Conservation (phyloP, 306 rosid species). For the Lathyrus oleraceus region DNA sequence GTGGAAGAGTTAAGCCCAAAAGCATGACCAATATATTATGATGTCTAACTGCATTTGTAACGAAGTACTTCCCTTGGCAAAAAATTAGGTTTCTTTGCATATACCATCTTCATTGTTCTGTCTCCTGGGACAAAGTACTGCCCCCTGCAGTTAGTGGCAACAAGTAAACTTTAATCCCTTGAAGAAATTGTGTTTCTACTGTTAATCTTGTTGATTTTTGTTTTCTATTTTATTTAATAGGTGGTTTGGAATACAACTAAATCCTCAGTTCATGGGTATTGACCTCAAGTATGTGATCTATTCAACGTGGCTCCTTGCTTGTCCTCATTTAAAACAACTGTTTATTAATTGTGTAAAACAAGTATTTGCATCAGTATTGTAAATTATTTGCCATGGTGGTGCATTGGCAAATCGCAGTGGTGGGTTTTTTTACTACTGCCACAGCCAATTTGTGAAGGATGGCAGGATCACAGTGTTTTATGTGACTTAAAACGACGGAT, state of each 20-base stretch:
- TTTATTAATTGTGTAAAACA: constrained; percentile 19
- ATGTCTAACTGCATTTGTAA: neutral
- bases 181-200: constrained; percentile 18
- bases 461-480: neutral
- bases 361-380: neutral
- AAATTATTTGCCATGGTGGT: neutral
- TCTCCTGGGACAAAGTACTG: too few relatives aligned
- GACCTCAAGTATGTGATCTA: constrained; percentile 90
- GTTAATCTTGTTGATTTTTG: constrained; percentile 27
- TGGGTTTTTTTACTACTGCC: neutral
- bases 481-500: neutral
- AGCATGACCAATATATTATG: too few relatives aligned
- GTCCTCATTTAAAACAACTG: constrained; percentile 4
- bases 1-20: constrained; percentile 9
- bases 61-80: too few relatives aligned
- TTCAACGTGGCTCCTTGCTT: constrained; percentile 31
- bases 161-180: constrained; percentile 19
- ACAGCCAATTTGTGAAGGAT: neutral
- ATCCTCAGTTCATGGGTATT: constrained; percentile 84
- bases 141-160: too few relatives aligned
- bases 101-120: too few relatives aligned
- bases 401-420: neutral
- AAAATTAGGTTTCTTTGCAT: too few relatives aligned
- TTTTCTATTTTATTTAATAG: constrained; percentile 46
- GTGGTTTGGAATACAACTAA: constrained; percentile 98